Percentiles rank a stretch among this genome's conserved stretches.
Conservation (phyloP, 2,329 filamentous ascomycete genomes). For the Albophoma yamanashiensis region DNA sequence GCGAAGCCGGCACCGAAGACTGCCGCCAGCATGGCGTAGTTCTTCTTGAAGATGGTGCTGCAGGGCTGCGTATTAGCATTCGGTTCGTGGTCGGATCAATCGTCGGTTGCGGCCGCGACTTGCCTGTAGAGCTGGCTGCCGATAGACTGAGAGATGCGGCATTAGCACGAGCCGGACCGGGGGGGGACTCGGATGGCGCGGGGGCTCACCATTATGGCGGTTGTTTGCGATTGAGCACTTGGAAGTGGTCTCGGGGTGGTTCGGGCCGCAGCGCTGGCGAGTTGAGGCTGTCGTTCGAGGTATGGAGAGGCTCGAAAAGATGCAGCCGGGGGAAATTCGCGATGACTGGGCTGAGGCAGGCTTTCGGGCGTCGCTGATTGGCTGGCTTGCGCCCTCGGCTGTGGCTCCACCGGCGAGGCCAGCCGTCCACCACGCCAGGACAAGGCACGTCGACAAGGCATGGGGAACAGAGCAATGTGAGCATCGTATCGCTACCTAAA, state of each 20-base stretch:
- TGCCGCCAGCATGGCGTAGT: constrained; percentile 75
- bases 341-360: constrained; percentile 17
- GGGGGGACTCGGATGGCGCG: background rate
- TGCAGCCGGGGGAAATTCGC: constrained; percentile 10
- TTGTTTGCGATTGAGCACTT: constrained; percentile 19
- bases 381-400: constrained; percentile 2
- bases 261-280: constrained; percentile 15
- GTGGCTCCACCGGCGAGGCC: background rate
- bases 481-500: background rate
- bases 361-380: constrained; percentile 22
- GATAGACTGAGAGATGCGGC: constrained; percentile 24
- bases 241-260: constrained; percentile 10
- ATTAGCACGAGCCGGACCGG: constrained; percentile 18
- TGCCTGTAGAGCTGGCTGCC: constrained; percentile 28
- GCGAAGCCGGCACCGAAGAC: constrained; percentile 85
- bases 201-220: constrained; percentile 25
- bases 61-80: constrained; percentile 13
- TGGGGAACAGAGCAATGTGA: background rate
- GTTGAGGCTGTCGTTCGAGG: constrained; percentile 15
- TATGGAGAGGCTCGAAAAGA: constrained; percentile 10
- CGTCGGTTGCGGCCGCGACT: constrained; percentile 15
- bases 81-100: constrained; percentile 7
- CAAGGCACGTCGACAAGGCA: background rate
- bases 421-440: background rate
- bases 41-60: constrained; percentile 77